Evolutionary conservation across 371 early-diverging fungal species (phyloP), one percentile per base, ranked within the genome.

Genomic region (Capniomyces stellatus): DNA sequence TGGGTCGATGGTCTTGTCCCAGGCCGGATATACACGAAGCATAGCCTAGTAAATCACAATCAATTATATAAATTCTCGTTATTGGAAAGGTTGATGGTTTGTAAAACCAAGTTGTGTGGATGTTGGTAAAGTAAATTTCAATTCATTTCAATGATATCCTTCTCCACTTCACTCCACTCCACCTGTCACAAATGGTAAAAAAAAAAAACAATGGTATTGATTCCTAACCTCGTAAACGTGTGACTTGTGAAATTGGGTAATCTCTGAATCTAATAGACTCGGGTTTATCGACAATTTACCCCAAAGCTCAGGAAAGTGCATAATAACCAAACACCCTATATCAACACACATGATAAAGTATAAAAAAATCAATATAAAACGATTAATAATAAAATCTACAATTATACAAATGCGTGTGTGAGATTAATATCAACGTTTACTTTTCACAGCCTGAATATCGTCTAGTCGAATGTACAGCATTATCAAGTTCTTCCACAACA

Each of bases 371-470:
- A 40, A 40, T 40, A 15, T 15, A 13, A 40, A 40, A 19, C 13
- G 40, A 40, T 40, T 15, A 40, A 40, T 15, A 40, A 13, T 19
- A 40, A 15, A 15, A 40, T 40, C 19, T 40, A 40, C 13, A 13
- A 40, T 13, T 40, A n/a, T n/a, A n/a, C n/a, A n/a, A n/a, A n/a
- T n/a, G n/a, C n/a, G n/a, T n/a, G n/a, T 13, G 19, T 40, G 40
- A 40, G 13, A 40, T 13, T 13, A 40, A 40, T 15, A 47, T 28
- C 18, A 29, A 27, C 4, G 8, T 40, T 51, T 30, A 42, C 53
- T 43, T 40, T 52, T 52, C n/a, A 27, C 43, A 12, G 21, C n/a
- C 27, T 52, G 30, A 44, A 52, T 23, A 43, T 52, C 27, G n/a
- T n/a, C 8, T 22, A 39, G n/a, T 4, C 39, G 10, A 22, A 43